Conservation (phyloP, 176 grass and related monocot genomes). For the Triticum dicoccoides region DNA sequence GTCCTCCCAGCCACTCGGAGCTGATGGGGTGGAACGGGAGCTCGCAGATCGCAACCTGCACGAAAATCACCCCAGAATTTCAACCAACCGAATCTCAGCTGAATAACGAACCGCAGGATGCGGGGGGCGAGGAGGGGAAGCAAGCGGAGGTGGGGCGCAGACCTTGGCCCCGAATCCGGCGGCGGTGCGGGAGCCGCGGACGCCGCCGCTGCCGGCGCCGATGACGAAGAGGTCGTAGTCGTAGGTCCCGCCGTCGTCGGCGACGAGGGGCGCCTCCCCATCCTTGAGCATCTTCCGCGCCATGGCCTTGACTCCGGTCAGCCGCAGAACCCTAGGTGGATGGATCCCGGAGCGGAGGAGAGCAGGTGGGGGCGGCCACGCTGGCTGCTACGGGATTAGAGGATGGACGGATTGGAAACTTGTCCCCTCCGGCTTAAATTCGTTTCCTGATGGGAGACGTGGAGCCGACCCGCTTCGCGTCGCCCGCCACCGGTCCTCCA, state of each 20-base stretch:
- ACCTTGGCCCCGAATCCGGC: conserved; percentile 89
- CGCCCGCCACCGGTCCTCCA: background rate
- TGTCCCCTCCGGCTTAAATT: background rate
- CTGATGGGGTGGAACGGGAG: conserved; percentile 98
- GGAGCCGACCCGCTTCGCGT: background rate
- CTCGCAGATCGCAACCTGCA: conserved; percentile 88
- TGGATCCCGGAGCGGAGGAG: background rate
- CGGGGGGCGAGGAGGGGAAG: background rate
- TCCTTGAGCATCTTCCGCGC: conserved; percentile 94
- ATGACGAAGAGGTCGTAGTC: conserved; percentile 95
- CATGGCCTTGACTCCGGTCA: conserved; percentile 31
- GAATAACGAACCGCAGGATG: background rate
- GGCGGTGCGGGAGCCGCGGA: conserved; percentile 76
- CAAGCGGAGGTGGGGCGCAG: too few species aligned
- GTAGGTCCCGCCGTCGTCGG: conserved; percentile 38
- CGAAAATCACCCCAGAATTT: background rate
- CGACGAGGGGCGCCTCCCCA: conserved; percentile 32
- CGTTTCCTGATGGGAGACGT: background rate
- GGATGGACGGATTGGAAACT: background rate
- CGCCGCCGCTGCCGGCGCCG: conserved; percentile 90
- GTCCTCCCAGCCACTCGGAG: conserved; percentile 71
- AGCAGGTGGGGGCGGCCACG: background rate
- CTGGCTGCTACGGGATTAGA: background rate
- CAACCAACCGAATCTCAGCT: background rate
- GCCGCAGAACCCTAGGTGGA: conserved; percentile 15